Conservation (phyloP, 306 rosid genomes). For the Inga laurina region DNA sequence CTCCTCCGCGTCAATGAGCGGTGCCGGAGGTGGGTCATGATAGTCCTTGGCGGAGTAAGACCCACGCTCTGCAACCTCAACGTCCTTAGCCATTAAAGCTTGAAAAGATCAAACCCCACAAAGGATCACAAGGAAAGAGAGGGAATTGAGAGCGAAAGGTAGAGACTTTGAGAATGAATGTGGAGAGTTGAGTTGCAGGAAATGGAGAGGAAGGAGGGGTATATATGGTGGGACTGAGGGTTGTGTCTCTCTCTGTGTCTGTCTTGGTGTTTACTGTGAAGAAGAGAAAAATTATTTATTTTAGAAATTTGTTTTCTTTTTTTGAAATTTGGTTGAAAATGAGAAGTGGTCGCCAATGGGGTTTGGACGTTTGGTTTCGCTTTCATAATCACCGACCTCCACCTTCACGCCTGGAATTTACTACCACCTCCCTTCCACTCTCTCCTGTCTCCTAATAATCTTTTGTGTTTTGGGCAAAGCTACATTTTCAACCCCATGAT, state of each 20-base stretch:
- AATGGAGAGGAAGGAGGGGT: not conserved
- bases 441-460: not conserved
- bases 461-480: not conserved
- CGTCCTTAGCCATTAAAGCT: conserved; percentile 60
- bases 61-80: conserved; percentile 66
- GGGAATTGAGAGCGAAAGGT: not conserved
- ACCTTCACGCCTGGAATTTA: conserved; percentile 25
- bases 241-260: not conserved
- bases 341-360: not conserved
- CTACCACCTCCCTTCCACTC: conserved; percentile 40
- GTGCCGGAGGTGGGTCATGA: conserved; percentile 90
- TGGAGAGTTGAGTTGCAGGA: not conserved
- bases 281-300: not conserved
- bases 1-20: conserved; percentile 67
- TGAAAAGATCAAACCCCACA: not conserved
- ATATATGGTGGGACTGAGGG: not conserved
- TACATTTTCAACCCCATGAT: not conserved
- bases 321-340: not conserved
- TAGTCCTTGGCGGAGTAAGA: conserved; percentile 79
- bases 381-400: conserved; percentile 57
- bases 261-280: not conserved
- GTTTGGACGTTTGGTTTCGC: conserved; percentile 28
- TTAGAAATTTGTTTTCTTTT: too few relatives aligned
- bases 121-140: not conserved
- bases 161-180: not conserved